Percentiles rank a stretch among this genome's conserved stretches.
These are phyloP conservation scores for Camellia lanceoleosa DNA, from an alignment of 148 eudicot species.

Conservation along the genomic window DNA sequence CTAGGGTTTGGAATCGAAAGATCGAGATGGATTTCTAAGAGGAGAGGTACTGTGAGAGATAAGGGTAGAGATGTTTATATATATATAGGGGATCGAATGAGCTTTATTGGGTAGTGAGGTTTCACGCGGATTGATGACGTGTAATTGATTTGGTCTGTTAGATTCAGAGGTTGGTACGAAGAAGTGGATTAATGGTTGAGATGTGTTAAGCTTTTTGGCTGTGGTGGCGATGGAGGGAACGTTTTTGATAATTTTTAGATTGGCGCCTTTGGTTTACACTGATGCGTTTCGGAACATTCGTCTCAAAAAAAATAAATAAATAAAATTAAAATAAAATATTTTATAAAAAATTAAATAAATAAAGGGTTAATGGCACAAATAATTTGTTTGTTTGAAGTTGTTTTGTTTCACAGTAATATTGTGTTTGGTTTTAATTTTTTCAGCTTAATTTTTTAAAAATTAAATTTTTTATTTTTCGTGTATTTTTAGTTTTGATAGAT, in stretches of 20 bases:
- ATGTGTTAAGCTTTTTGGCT: neutral
- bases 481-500: too few relatives aligned
- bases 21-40: neutral
- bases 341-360: too few relatives aligned
- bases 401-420: too few relatives aligned
- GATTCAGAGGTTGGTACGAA: neutral
- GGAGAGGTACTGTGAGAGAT: neutral
- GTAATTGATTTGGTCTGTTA: neutral
- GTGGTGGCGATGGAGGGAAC: neutral
- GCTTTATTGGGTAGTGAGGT: neutral
- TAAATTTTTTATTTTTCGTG: too few relatives aligned
- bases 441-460: too few relatives aligned
- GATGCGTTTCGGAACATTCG: too few relatives aligned
- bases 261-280: too few relatives aligned
- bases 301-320: too few relatives aligned
- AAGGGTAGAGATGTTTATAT: neutral
- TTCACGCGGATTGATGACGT: slow-evolving; percentile 12
- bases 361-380: too few relatives aligned
- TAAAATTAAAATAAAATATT: too few relatives aligned
- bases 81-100: neutral
- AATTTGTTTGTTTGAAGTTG: too few relatives aligned
- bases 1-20: neutral
- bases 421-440: too few relatives aligned
- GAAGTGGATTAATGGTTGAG: neutral
- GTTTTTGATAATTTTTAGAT: neutral